Evolutionary conservation across 140 eudicot genomes (phyloP).

Genomic region (Eryngium alpinum): DNA sequence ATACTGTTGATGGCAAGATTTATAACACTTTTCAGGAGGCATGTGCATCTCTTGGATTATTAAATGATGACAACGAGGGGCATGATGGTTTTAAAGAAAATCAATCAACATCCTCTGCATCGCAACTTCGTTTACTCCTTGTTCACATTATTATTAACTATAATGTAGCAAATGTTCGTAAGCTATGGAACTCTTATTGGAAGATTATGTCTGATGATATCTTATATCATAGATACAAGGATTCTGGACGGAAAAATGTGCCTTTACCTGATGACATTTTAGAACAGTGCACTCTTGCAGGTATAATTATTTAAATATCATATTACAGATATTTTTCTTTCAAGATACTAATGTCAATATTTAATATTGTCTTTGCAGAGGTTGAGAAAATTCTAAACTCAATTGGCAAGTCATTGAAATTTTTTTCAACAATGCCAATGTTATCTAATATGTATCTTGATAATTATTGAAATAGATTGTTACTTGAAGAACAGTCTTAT

Average conservation of each 20-base stretch:
- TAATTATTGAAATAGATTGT: background rate
- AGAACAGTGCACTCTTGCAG: too few species aligned
- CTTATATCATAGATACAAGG: too few species aligned
- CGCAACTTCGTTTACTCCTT: background rate
- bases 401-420: background rate
- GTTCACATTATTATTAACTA: background rate
- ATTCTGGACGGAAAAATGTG: too few species aligned
- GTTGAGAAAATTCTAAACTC: background rate
- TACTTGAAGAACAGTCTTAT: background rate
- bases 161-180: background rate
- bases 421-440: background rate
- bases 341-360: too few species aligned
- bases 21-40: background rate
- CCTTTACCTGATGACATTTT: too few species aligned
- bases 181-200: background rate
- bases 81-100: background rate
- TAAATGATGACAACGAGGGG: background rate
- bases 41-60: background rate
- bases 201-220: background rate
- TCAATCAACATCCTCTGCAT: background rate
- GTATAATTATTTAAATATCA: too few species aligned
- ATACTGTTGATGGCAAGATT: background rate
- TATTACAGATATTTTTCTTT: too few species aligned
- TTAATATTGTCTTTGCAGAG: too few species aligned
- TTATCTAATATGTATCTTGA: background rate